Evolutionary conservation across 1,139 yeast genomes (phyloP).

Genomic region (Candida sp.): DNA sequence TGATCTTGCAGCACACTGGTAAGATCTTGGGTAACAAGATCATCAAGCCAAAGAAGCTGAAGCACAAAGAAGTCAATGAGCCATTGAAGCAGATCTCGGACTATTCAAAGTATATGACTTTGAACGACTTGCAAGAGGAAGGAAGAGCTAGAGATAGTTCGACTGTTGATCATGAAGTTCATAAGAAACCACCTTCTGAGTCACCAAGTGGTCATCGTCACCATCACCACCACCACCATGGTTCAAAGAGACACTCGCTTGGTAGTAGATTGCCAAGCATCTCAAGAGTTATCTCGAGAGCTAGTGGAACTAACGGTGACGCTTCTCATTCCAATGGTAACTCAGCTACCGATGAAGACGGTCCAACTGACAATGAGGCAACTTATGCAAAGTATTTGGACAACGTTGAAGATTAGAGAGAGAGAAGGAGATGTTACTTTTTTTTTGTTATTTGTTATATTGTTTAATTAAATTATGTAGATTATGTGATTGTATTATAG

Average conservation of each 20-base stretch:
- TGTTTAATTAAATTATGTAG: background rate
- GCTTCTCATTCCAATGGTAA: background rate
- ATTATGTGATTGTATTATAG: background rate
- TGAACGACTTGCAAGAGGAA: slow-evolving; percentile 42
- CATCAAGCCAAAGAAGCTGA: slow-evolving; percentile 34
- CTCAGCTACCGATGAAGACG: background rate
- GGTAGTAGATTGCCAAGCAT: slow-evolving; percentile 1
- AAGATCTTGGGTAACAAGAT: slow-evolving; percentile 81
- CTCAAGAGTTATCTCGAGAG: slow-evolving; percentile 1
- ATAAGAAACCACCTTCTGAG: slow-evolving; percentile 12
- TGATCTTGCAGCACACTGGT: slow-evolving; percentile 78
- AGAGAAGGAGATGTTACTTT: no score
- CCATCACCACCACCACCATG: no score
- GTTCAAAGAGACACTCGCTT: background rate
- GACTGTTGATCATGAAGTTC: slow-evolving; percentile 11
- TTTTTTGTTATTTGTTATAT: background rate
- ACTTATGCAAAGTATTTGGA: slow-evolving; percentile 3
- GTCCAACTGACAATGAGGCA: background rate
- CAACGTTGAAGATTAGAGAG: background rate
- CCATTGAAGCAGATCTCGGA: slow-evolving; percentile 51
- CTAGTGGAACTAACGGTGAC: slow-evolving; percentile 1
- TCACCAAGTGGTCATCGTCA: slow-evolving; percentile 1
- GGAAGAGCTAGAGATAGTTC: slow-evolving; percentile 28
- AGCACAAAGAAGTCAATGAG: slow-evolving; percentile 23
- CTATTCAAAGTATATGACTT: slow-evolving; percentile 41